phyloP scores from a whole-genome alignment of 257 asterid genomes.

The Ocimum tenuiflorum region DNA sequence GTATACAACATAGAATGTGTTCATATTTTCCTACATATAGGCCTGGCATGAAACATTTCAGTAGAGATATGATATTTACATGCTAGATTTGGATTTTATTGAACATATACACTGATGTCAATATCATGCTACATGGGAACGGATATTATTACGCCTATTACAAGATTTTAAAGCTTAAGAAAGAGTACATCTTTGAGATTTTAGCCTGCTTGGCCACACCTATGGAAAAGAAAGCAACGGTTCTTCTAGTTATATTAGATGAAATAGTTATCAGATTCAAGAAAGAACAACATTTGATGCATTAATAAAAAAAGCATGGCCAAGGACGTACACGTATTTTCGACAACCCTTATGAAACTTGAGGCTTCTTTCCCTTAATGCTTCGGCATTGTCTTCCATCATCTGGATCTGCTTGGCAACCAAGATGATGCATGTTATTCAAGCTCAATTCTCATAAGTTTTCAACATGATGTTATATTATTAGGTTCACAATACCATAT shows the following conservation, averaged over 20 bases:
- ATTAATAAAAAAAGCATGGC: not conserved
- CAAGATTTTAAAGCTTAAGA: not conserved
- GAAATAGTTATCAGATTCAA: constrained; percentile 3
- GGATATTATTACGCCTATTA: not conserved
- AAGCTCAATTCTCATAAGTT: constrained; percentile 8
- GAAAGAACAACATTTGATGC: not conserved
- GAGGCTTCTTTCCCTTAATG: constrained; percentile 65
- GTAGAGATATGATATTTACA: not conserved
- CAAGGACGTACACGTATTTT: constrained; percentile 68
- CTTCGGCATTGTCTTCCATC: constrained; percentile 88
- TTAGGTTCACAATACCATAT: not conserved
- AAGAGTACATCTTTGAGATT: not conserved
- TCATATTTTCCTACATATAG: not conserved
- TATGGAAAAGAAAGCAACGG: not conserved
- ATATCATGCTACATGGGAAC: not conserved
- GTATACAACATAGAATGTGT: not conserved
- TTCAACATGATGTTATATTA: not conserved
- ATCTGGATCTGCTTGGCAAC: constrained; percentile 65
- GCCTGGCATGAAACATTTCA: not conserved
- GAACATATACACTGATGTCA: too few relatives aligned
- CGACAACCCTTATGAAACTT: constrained; percentile 91
- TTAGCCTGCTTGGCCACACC: not conserved
- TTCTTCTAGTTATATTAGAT: not conserved
- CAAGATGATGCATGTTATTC: constrained; percentile 21
- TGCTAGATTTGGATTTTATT: not conserved